phyloP scores from a whole-genome alignment of 2,329 filamentous ascomycete genomes.

The Thelonectria olida region DNA sequence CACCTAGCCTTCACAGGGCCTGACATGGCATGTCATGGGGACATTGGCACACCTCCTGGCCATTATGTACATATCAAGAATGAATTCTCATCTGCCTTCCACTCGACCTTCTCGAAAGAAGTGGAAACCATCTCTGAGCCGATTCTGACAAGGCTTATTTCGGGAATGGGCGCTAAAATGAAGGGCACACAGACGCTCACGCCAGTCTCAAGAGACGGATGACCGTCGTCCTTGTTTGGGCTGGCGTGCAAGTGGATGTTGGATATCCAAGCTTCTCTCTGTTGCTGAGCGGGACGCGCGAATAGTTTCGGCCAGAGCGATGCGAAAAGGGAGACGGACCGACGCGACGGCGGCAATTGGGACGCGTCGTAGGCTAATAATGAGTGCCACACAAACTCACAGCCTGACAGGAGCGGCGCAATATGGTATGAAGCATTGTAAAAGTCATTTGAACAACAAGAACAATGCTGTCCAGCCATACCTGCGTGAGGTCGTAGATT shows the following conservation, averaged over 20 bases:
- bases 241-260: slow-evolving; percentile 7
- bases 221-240: no score
- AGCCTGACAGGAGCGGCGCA: background rate
- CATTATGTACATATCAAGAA: background rate
- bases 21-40: slow-evolving; percentile 16
- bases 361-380: background rate
- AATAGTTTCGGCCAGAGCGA: slow-evolving; percentile 9
- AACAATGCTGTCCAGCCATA: no score
- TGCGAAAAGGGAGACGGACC: background rate
- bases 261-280: slow-evolving; percentile 6
- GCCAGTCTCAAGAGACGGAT: background rate
- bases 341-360: slow-evolving; percentile 2
- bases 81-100: slow-evolving; percentile 20
- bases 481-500: no score
- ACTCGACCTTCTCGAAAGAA: slow-evolving; percentile 37
- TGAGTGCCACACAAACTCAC: background rate
- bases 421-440: no score
- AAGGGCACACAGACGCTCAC: slow-evolving; percentile 4
- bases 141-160: slow-evolving; percentile 13
- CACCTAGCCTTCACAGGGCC: slow-evolving; percentile 25
- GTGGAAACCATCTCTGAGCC: slow-evolving; percentile 22
- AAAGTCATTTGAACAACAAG: no score
- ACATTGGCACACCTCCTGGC: slow-evolving; percentile 6
- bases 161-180: slow-evolving; percentile 5
- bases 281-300: background rate